phyloP scores from a whole-genome alignment of 371 early-diverging fungal species.

The Dipsacomyces acuminosporus region DNA sequence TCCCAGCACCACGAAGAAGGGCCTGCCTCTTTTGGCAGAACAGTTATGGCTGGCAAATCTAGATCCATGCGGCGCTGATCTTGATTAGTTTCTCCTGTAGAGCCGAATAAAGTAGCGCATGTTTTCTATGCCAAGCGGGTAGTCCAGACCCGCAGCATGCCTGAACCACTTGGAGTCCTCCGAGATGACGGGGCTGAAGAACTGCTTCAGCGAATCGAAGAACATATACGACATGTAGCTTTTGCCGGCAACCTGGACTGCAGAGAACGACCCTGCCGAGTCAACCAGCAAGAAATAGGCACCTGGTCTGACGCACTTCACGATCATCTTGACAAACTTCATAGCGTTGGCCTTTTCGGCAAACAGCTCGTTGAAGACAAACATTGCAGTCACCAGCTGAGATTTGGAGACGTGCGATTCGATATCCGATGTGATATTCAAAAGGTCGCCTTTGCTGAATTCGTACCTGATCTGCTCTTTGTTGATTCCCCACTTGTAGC shows the following conservation, averaged over 20 bases:
- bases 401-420: conserved; percentile 50
- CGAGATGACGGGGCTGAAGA: conserved; percentile 58
- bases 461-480: conserved; percentile 47
- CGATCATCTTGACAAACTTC: conserved; percentile 63
- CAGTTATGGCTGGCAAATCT: too few species aligned
- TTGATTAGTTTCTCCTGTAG: conserved; percentile 53
- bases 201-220: conserved; percentile 71
- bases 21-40: too few species aligned
- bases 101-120: conserved; percentile 88
- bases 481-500: conserved; percentile 48
- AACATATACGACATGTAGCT: conserved; percentile 84
- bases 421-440: conserved; percentile 46
- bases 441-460: conserved; percentile 51
- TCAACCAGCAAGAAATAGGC: conserved; percentile 77
- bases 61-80: too few species aligned
- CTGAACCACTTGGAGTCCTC: conserved; percentile 84
- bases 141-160: conserved; percentile 62
- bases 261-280: conserved; percentile 91
- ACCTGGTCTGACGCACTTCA: conserved; percentile 62
- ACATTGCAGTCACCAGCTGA: conserved; percentile 79
- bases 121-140: conserved; percentile 75
- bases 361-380: conserved; percentile 88
- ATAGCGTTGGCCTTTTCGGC: conserved; percentile 67
- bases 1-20: too few species aligned
- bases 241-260: conserved; percentile 66